Evolutionary conservation across 495 filamentous ascomycete species (phyloP), one percentile per base, ranked within the genome.

Genomic region (Penicillium odoratum): DNA sequence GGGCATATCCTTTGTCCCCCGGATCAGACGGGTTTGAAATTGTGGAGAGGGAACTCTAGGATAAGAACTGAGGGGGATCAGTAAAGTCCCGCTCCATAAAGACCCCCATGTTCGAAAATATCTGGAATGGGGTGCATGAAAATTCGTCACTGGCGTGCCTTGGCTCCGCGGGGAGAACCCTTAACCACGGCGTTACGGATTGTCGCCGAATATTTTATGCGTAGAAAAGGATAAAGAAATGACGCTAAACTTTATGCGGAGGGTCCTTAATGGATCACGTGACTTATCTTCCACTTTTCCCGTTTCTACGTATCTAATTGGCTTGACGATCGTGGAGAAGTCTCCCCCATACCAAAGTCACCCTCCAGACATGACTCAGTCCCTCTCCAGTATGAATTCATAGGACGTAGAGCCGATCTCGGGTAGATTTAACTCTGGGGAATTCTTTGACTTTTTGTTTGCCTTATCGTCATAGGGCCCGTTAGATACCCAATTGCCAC

Each of bases 161-260:
- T 46, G 34, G 13, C 34, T 16, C 25, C 55, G 45, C 40, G 56
- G 66, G 63, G 60, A 52, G 59, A 64, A 63, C 57, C 58, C 63
- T 66, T 68, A 61, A 61, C 63, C 66, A 51, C 30, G 2, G 48
- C 11, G 51, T 64, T 53, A 52, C 65, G 55, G 57, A 51, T 33
- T 38, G 29, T 57, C 55, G 55, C 62, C 65, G 62, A 62, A 21
- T 3, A 8, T 34, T 26, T 6, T n/a, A 21, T 51, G 30, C 13
- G 31, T 16, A 8, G 11, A 13, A 40, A 40, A 16, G 38, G 38
- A 40, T 40, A 40, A 40, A 40, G 16, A 0, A 21, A 21, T 21
- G 13, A 40, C 38, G 38, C 38, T 40, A 40, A 40, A 40, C 38
- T 40, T 33, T 33, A 33, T 26, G 18, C 7, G 40, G 43, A 31